Evolutionary conservation across 164 flowering plant species (phyloP).

Genomic region (Vitis vinifera): ASM3070453v1 NC_081814.1:3258501-3259000

Average conservation of each 20-base stretch:
- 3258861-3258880: constrained; percentile 9
- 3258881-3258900: too few species aligned
- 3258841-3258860: constrained; percentile 89
- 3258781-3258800: constrained; percentile 73
- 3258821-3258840: constrained; percentile 95
- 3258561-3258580: constrained; percentile 84
- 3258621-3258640: constrained; percentile 70
- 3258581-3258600: constrained; percentile 65
- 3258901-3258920: too few species aligned
- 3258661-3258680: constrained; percentile 11
- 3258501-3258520: background rate
- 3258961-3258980: too few species aligned
- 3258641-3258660: constrained; percentile 37
- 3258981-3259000: too few species aligned
- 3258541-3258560: constrained; percentile 98
- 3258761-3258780: constrained; percentile 94
- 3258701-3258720: background rate
- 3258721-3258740: constrained; percentile 2
- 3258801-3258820: constrained; percentile 86
- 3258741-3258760: constrained; percentile 23
- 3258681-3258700: constrained; percentile 2
- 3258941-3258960: too few species aligned
- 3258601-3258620: constrained; percentile 81
- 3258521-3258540: constrained; percentile 48
- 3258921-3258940: too few species aligned